phyloP scores from a whole-genome alignment of 495 filamentous ascomycete genomes.

The Physcia stellaris region DNA sequence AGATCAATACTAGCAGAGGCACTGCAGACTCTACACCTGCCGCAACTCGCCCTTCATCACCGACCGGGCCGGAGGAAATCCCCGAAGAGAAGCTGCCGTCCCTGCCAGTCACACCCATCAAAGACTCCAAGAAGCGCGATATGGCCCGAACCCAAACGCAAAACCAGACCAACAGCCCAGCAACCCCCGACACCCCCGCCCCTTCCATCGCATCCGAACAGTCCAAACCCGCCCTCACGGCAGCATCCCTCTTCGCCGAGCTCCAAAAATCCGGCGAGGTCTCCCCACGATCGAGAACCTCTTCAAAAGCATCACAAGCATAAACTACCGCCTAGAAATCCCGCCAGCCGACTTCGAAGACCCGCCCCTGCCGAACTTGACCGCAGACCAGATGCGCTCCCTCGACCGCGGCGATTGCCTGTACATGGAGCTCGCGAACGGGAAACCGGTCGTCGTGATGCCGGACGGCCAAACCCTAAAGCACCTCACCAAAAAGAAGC shows the following conservation, averaged over 20 bases:
- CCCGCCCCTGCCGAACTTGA: slow-evolving; percentile 26
- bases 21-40: slow-evolving; percentile 27
- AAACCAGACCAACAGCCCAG: slow-evolving; percentile 17
- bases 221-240: slow-evolving; percentile 23
- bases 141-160: slow-evolving; percentile 22
- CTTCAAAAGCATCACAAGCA: slow-evolving; percentile 37
- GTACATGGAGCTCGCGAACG: slow-evolving; percentile 20
- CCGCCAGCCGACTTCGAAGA: slow-evolving; percentile 30
- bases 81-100: slow-evolving; percentile 18
- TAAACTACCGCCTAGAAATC: slow-evolving; percentile 37
- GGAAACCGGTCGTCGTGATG: slow-evolving; percentile 27
- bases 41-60: slow-evolving; percentile 27
- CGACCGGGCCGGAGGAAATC: slow-evolving; percentile 18
- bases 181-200: slow-evolving; percentile 11
- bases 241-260: slow-evolving; percentile 29
- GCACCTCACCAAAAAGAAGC: slow-evolving; percentile 64
- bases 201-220: slow-evolving; percentile 19
- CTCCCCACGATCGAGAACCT: slow-evolving; percentile 35
- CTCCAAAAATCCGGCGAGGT: slow-evolving; percentile 35
- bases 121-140: slow-evolving; percentile 21
- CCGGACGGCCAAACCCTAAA: slow-evolving; percentile 67
- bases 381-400: slow-evolving; percentile 6
- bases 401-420: slow-evolving; percentile 28
- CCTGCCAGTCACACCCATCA: slow-evolving; percentile 21
- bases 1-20: slow-evolving; percentile 33